These are phyloP conservation scores for Serendipita vermifera DNA, from an alignment of 768 basidiomycete species.

Conservation along the genomic window DNA sequence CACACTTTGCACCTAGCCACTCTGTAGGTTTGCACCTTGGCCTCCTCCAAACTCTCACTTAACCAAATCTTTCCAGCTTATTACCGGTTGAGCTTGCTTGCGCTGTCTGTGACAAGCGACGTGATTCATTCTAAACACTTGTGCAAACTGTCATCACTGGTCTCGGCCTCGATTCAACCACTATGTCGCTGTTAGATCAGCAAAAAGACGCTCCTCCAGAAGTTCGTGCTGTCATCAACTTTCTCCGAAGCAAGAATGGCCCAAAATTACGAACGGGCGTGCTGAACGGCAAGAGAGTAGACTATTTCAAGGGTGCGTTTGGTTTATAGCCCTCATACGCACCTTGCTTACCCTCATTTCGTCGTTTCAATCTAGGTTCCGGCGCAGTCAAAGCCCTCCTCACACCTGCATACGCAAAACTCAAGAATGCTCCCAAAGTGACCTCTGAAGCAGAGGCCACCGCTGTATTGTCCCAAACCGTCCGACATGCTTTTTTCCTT, in stretches of 20 bases:
- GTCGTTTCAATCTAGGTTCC: constrained; percentile 47
- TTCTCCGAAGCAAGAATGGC: constrained; percentile 72
- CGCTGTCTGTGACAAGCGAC: too few relatives aligned
- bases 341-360: not conserved
- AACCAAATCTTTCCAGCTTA: too few relatives aligned
- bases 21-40: too few relatives aligned
- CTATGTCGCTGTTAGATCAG: constrained; percentile 36
- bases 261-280: constrained; percentile 85
- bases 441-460: constrained; percentile 65
- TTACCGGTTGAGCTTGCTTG: too few relatives aligned
- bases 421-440: constrained; percentile 64
- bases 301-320: constrained; percentile 90
- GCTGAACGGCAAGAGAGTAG: constrained; percentile 83
- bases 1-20: too few relatives aligned
- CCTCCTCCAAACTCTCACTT: too few relatives aligned
- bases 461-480: constrained; percentile 49
- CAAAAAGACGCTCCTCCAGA: constrained; percentile 71
- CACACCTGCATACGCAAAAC: constrained; percentile 82
- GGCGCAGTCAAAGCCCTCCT: constrained; percentile 84
- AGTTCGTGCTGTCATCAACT: constrained; percentile 70
- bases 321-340: not conserved
- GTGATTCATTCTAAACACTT: too few relatives aligned
- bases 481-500: constrained; percentile 84
- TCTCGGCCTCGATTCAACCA: not conserved
- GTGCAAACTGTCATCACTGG: too few relatives aligned